Percentiles rank a stretch among this genome's conserved stretches.
Evolutionary conservation across 2,329 filamentous ascomycete genomes (phyloP).

Genomic region (Phialocephala subalpina): DNA sequence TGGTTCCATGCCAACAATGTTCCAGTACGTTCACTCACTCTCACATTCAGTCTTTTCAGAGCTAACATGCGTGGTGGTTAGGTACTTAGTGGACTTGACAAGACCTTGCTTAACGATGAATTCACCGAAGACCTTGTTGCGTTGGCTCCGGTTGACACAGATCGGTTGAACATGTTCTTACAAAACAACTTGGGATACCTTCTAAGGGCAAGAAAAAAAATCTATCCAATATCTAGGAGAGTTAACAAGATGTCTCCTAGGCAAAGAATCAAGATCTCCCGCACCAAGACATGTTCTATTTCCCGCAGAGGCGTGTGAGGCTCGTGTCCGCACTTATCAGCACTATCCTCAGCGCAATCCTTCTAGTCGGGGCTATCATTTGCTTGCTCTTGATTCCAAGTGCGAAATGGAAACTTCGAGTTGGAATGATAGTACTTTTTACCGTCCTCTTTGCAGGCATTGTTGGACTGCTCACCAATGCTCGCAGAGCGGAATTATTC

Average conservation of each 20-base stretch:
- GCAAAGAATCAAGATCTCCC: neutral
- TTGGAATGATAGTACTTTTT: neutral
- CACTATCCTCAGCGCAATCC: constrained; percentile 21
- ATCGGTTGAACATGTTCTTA: neutral
- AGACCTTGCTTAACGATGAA: neutral
- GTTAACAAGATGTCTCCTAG: neutral
- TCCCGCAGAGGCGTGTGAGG: constrained; percentile 19
- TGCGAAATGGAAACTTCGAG: constrained; percentile 3
- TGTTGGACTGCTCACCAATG: constrained; percentile 28
- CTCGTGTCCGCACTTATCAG: constrained; percentile 18
- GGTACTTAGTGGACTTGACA: neutral
- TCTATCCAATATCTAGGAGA: neutral
- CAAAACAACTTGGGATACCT: neutral
- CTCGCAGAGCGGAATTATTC: constrained; percentile 32
- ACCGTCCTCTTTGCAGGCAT: neutral
- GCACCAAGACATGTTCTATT: constrained; percentile 10
- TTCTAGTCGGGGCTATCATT: constrained; percentile 31
- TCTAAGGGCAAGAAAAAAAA: neutral
- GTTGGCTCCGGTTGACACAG: neutral
- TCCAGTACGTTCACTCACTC: neutral
- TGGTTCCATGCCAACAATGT: neutral
- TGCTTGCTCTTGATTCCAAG: constrained; percentile 26
- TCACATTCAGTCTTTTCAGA: neutral
- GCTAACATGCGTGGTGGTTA: neutral
- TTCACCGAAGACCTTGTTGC: neutral